Percentiles rank a stretch among this genome's conserved stretches.
Evolutionary conservation across 164 flowering plant genomes (phyloP).

Genomic region (Santalum album): DNA sequence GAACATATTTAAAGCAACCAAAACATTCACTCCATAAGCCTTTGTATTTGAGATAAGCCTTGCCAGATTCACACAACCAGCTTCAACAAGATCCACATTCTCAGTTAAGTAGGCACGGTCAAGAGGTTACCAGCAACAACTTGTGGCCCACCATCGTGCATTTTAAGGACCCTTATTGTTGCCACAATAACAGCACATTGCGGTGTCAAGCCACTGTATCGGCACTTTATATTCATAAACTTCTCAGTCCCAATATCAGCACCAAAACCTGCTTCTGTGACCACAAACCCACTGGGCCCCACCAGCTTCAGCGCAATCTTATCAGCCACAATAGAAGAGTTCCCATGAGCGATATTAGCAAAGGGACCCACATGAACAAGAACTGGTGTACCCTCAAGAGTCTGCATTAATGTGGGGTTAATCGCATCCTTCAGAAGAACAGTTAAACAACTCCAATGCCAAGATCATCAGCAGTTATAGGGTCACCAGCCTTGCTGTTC

Average conservation of each 20-base stretch:
- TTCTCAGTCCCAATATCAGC: conserved; percentile 97
- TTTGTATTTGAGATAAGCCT: conserved; percentile 78
- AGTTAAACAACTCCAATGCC: conserved; percentile 92
- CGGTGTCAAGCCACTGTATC: conserved; percentile 85
- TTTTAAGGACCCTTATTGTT: conserved; percentile 90
- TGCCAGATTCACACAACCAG: conserved; percentile 88
- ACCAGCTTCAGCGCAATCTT: conserved; percentile 90
- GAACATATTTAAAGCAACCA: conserved; percentile 89
- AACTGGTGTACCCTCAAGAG: conserved; percentile 97
- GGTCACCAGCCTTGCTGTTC: conserved; percentile 87
- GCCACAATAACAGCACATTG: conserved; percentile 97
- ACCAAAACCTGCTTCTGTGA: conserved; percentile 99
- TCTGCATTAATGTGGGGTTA: conserved; percentile 95
- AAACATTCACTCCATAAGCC: conserved; percentile 87
- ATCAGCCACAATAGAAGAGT: conserved; percentile 92
- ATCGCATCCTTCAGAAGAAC: conserved; percentile 98
- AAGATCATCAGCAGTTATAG: conserved; percentile 95
- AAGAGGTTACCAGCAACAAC: conserved; percentile 96
- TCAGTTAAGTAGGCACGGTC: conserved; percentile 81
- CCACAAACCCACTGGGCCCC: conserved; percentile 95
- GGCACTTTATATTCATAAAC: conserved; percentile 92
- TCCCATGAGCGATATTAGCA: conserved; percentile 99
- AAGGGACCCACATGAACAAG: conserved; percentile 99
- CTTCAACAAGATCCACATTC: conserved; percentile 85
- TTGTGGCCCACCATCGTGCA: conserved; percentile 99